Percentiles rank a stretch among this genome's conserved stretches.
Conservation (phyloP, 257 asterid genomes). For the Penstemon newberryi region DNA sequence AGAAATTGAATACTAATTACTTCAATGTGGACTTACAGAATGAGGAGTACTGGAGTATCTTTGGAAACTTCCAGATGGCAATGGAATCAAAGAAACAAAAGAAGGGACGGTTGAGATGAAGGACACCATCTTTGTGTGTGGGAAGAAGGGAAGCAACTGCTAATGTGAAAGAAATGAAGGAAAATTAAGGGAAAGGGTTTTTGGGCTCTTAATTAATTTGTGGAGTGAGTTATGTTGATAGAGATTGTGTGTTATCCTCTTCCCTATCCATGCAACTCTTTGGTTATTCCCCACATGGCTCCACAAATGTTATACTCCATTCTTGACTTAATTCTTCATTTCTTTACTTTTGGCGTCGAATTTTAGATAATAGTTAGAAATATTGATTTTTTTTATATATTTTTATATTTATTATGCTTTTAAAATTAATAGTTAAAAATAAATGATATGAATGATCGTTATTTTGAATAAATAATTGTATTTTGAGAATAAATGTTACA, state of each 20-base stretch:
- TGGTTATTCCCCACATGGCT: neutral
- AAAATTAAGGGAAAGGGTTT: neutral
- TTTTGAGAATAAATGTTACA: too few species aligned
- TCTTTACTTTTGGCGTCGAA: too few species aligned
- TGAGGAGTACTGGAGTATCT: conserved; percentile 30
- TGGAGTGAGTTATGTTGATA: conserved; percentile 27
- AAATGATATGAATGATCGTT: too few species aligned
- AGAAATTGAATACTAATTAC: neutral
- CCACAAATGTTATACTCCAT: neutral
- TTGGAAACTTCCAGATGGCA: conserved; percentile 36
- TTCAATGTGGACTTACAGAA: conserved; percentile 40
- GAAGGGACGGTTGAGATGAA: conserved; percentile 77
- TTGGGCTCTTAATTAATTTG: neutral
- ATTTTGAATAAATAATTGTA: too few species aligned
- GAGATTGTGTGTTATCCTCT: conserved; percentile 38
- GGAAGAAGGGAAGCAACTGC: neutral
- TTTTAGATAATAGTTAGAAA: too few species aligned
- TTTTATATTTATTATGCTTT: too few species aligned
- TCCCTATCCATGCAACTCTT: conserved; percentile 13
- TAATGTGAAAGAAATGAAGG: neutral
- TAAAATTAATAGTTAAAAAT: too few species aligned
- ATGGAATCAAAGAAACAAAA: conserved; percentile 40
- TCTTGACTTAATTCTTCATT: too few species aligned
- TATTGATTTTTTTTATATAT: too few species aligned
- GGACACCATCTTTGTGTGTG: conserved; percentile 42